Base-by-base conservation (phyloP, 495 filamentous ascomycete species). In the Aspergillus sparsus region DNA sequence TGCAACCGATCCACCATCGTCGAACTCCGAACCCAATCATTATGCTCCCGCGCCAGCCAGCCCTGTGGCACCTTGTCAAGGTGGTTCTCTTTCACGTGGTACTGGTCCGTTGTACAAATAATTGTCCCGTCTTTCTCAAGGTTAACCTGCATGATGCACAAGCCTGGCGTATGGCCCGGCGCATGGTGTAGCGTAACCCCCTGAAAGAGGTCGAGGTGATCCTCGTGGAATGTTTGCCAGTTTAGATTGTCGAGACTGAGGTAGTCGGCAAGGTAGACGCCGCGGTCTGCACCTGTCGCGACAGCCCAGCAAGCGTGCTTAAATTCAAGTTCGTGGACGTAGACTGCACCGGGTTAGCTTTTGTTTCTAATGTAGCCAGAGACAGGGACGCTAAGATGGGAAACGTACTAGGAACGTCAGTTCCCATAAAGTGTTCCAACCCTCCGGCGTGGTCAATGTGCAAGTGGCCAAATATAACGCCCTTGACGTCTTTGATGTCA, bases 401-500 rank as follows among this genome's bases (percentile, higher is more conserved):
- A 0, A 81, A 77, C 52, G 76, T 84, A 60, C 84, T 83, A 16
- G 77, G 75, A 2, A 85, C 68, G 49, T 75, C 77, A 12, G 73
- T 83, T 56, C 72, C 68, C 6, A 71, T 31, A 55, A 82, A 84
- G 46, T 77, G 70, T 12, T 83, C 80, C 4, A 84, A 66, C 0
- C 82, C 82, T 0, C 82, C 82, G 0, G 82, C 81, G 64, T 84
- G 81, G 58, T 84, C 80, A 1, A 82, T 61, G 54, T 84, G 82
- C 45, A 84, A 61, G 52, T 84, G 82, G 0, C 82, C 79, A 15
- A 84, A 74, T 13, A 84, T 74, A 2, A 83, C 74, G 35, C 76
- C 80, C 59, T 82, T 82, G 12, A 83, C 64, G 61, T 84, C 80
- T 49, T 79, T 73, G 15, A 84, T 75, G 35, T 76, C 67, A 45